A percentile compares a stretch with the other conserved stretches of the same genome.
Evolutionary conservation across 75 land plant genomes (phyloP).

Genomic region (Pinus albicaulis): DNA sequence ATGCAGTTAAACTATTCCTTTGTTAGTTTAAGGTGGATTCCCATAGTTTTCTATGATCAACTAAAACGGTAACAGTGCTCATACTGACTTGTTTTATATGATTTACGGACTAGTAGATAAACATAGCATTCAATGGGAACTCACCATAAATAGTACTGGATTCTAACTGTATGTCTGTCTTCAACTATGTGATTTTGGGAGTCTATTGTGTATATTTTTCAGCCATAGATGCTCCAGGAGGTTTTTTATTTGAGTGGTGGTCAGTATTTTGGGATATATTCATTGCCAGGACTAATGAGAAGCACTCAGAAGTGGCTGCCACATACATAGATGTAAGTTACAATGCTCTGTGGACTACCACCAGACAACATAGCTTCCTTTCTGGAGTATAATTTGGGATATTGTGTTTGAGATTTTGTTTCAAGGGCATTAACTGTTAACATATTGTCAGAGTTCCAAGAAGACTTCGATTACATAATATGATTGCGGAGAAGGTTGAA

Average conservation of each 20-base stretch:
- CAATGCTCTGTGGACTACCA: not conserved
- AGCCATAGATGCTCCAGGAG: conserved; percentile 99
- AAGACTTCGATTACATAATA: not conserved
- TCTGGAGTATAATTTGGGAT: not conserved
- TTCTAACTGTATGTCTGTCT: not conserved
- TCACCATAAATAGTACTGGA: not conserved
- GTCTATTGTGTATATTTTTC: conserved; percentile 15
- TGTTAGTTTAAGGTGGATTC: not conserved
- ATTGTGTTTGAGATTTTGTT: not conserved
- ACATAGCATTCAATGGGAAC: not conserved
- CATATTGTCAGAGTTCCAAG: not conserved
- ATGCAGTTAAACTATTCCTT: not conserved
- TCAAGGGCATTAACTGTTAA: not conserved
- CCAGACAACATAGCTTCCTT: not conserved
- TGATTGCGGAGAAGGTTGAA: not conserved
- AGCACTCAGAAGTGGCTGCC: conserved; percentile 99
- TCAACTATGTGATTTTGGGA: not conserved
- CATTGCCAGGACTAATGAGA: conserved; percentile 96
- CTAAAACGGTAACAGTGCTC: not conserved
- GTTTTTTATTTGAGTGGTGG: conserved; percentile 99
- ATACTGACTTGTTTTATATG: not conserved
- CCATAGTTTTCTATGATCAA: not conserved
- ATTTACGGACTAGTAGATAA: not conserved
- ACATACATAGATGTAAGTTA: conserved; percentile 89
- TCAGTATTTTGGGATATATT: conserved; percentile 99